Evolutionary conservation across 108 stramenopile genomes (phyloP), one percentile per base, ranked within the genome.

Genomic region (Epithemia pelagica): DNA sequence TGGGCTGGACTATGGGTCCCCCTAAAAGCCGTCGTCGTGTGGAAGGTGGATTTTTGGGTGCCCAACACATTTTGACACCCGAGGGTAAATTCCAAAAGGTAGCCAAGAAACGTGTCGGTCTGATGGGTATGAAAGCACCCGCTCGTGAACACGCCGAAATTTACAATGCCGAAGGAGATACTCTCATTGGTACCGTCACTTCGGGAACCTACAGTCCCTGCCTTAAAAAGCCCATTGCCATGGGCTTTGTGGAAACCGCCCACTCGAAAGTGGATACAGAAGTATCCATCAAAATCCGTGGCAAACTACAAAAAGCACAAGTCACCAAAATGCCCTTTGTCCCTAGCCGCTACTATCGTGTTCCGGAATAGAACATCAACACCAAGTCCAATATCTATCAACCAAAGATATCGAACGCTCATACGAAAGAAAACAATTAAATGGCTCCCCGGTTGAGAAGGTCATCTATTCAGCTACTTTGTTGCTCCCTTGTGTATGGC

Each of bases 291-390:
- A 88, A 89, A 69, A 92, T 98, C 61, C 90, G 97, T 54, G 85
- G 85, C 67, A 98, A 97, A 77, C 82, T 96, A 91, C 80, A 87
- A 70, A 76, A 71, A 24, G 95, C 97, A 1, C 67, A 76, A 33
- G 82, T 99, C 5, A 84, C 93, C 32, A 91, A 95, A 66, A 99
- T 99, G 97, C 99, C 99, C 52, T 99, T 99, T 79, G 95, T 99
- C 26, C 84, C 89, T 57, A 73, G 87, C 37, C 82, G 89, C 22
- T 99, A 99, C 81, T 99, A 92, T 71, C 87, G 94, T 29, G 89
- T 90, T 29, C 89, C 92, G 23, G 85, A 83, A 56, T 87, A 83
- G 74, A 57, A 15, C 37, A 46, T n/a, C n/a, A n/a, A n/a, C n/a
- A n/a, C n/a, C n/a, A n/a, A n/a, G n/a, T n/a, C n/a, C n/a, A n/a